These are phyloP conservation scores for Themeda triandra DNA, from an alignment of 176 grass and related monocot genomes.

Conservation along the genomic window DNA sequence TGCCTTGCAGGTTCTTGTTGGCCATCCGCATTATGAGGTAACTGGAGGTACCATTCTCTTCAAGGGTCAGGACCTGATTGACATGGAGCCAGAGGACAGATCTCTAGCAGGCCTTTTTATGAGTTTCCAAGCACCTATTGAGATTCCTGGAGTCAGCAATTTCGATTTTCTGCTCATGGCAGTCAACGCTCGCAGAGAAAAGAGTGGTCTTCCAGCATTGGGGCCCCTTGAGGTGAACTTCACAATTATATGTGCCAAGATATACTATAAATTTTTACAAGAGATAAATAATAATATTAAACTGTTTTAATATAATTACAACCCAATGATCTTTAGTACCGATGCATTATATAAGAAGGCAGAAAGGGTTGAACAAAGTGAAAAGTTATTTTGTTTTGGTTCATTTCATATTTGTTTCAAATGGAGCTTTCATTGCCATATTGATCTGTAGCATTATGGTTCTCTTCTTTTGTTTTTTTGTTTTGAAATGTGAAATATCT, in stretches of 20 bases:
- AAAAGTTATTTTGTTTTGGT: not conserved
- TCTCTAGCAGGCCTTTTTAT: conserved; percentile 90
- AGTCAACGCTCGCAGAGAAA: conserved; percentile 79
- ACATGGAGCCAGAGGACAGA: conserved; percentile 94
- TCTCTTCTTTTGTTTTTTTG: not conserved
- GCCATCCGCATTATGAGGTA: conserved; percentile 91
- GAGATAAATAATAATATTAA: not conserved
- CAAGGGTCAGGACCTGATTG: conserved; percentile 84
- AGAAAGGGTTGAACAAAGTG: not conserved
- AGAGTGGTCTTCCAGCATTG: conserved; percentile 52
- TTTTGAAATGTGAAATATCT: not conserved
- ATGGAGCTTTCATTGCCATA: not conserved
- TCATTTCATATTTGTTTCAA: not conserved
- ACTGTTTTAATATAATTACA: not conserved
- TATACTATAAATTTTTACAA: not conserved
- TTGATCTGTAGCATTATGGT: not conserved
- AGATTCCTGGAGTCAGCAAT: conserved; percentile 95
- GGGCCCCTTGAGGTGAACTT: conserved; percentile 73
- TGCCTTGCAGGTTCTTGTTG: conserved; percentile 77
- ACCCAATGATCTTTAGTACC: not conserved
- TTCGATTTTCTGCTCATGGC: conserved; percentile 94
- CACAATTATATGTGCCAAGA: not conserved
- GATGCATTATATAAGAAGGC: not conserved
- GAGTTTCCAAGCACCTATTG: conserved; percentile 89
- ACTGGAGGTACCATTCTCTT: conserved; percentile 75